These are phyloP conservation scores for Pythium vanterpoolii DNA, from an alignment of 352 stramenopile genomes.

Conservation along the genomic window DNA sequence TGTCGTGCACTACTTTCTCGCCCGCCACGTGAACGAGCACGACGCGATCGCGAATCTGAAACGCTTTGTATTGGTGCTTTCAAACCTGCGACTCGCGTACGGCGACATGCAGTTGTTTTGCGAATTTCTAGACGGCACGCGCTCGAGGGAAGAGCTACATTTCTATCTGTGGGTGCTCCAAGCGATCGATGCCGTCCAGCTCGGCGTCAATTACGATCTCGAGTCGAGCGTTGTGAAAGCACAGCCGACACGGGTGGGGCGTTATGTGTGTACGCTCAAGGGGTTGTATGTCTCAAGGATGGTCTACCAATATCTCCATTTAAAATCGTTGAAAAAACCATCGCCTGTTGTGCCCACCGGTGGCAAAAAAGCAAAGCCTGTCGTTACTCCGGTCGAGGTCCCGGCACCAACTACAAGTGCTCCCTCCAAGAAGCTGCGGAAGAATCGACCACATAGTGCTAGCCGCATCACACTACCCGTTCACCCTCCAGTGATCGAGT, in stretches of 20 bases:
- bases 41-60: conserved; percentile 31
- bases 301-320: conserved; percentile 42
- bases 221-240: not conserved
- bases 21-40: conserved; percentile 32
- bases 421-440: conserved; percentile 31
- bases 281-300: conserved; percentile 47
- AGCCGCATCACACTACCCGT: not conserved
- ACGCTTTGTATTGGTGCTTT: conserved; percentile 38
- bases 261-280: conserved; percentile 49
- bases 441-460: conserved; percentile 19
- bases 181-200: conserved; percentile 34
- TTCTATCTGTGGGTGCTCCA: conserved; percentile 60
- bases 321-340: conserved; percentile 29
- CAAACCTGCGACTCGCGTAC: conserved; percentile 22
- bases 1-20: conserved; percentile 56
- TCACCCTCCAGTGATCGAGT: not conserved
- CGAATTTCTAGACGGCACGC: conserved; percentile 43
- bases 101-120: conserved; percentile 53
- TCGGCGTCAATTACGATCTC: conserved; percentile 52
- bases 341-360: conserved; percentile 1
- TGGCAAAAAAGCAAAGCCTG: not conserved
- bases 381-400: not conserved
- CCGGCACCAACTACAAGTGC: conserved; percentile 3
- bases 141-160: conserved; percentile 38
- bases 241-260: not conserved